phyloP scores from a whole-genome alignment of 23 red algal species.

The Cyanidioschyzon merolae region DNA sequence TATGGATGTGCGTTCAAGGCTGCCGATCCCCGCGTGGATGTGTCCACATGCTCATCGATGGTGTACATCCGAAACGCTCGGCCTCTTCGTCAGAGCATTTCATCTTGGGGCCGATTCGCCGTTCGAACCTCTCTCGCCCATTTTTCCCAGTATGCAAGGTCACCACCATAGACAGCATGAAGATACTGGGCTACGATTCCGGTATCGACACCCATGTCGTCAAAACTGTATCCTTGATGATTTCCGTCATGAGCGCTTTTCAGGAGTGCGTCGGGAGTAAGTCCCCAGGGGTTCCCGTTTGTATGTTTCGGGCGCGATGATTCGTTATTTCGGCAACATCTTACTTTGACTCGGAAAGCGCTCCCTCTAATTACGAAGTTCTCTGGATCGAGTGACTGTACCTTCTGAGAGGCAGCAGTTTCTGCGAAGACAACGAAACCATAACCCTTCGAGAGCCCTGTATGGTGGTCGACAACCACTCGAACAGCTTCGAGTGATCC shows the following conservation, averaged over 20 bases:
- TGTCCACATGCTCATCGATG: too few species aligned
- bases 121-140: neutral
- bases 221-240: slow-evolving; percentile 8
- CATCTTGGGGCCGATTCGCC: neutral
- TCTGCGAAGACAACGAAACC: slow-evolving; percentile 81
- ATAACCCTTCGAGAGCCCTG: slow-evolving; percentile 76
- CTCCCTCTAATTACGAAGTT: slow-evolving; percentile 66
- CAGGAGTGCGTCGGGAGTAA: neutral
- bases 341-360: slow-evolving; percentile 69
- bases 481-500: slow-evolving; percentile 61
- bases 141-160: neutral
- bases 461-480: slow-evolving; percentile 92
- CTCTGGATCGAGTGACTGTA: slow-evolving; percentile 32
- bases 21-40: too few species aligned
- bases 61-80: too few species aligned
- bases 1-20: too few species aligned
- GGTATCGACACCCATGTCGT: neutral
- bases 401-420: slow-evolving; percentile 47
- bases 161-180: slow-evolving; percentile 2
- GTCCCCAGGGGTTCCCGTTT: neutral
- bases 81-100: too few species aligned
- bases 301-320: slow-evolving; percentile 1
- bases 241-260: neutral
- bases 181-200: slow-evolving; percentile 6
- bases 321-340: slow-evolving; percentile 48